Percentiles rank a stretch among this genome's conserved stretches.
These are phyloP conservation scores for Monosporascus ibericus DNA, from an alignment of 2,329 filamentous ascomycete genomes.

Conservation along the genomic window DNA sequence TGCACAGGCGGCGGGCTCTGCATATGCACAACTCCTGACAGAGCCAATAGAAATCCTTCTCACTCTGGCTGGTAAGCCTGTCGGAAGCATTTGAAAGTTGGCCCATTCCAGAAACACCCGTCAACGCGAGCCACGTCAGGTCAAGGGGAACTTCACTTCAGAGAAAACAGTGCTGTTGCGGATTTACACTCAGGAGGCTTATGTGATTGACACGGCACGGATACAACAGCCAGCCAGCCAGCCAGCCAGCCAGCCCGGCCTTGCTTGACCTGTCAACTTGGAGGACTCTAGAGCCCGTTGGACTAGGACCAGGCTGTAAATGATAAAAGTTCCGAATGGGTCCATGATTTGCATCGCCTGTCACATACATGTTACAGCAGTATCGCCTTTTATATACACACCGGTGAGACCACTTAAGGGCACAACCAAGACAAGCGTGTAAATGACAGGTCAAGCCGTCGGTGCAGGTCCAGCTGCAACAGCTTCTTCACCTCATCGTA, in stretches of 20 bases:
- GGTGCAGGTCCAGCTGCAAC: conserved; percentile 15
- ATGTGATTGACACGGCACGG: too few relatives aligned
- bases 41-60: not conserved
- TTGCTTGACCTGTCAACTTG: not conserved
- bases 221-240: not conserved
- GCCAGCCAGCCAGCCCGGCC: not conserved
- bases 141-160: too few relatives aligned
- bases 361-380: not conserved
- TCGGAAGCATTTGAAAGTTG: not conserved
- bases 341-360: not conserved
- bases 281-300: not conserved
- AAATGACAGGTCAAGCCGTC: conserved; percentile 22
- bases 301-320: not conserved
- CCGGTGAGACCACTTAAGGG: not conserved
- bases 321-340: not conserved
- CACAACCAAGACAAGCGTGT: conserved; percentile 5
- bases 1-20: not conserved
- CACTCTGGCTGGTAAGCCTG: not conserved
- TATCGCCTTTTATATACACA: not conserved
- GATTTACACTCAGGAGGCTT: too few relatives aligned
- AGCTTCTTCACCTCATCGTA: conserved; percentile 12
- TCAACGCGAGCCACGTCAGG: not conserved
- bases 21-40: not conserved
- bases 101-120: not conserved
- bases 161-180: too few relatives aligned